A percentile compares a stretch with the other conserved stretches of the same genome.
phyloP scores from a whole-genome alignment of 371 early-diverging fungal species.

The Conidiobolus incongruus region DNA sequence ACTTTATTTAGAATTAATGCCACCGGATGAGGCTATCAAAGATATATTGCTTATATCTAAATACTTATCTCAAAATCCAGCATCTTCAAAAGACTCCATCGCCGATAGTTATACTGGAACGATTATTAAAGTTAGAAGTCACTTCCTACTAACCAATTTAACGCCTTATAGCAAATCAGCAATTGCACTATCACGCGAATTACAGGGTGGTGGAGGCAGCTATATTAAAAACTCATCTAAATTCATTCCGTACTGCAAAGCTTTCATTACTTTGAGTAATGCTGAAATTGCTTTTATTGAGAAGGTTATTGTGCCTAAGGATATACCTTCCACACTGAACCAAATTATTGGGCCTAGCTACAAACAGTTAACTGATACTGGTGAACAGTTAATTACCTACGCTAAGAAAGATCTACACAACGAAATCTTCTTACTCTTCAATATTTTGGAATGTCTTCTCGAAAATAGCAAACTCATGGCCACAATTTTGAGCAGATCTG shows the following conservation, averaged over 20 bases:
- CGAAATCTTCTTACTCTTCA: slow-evolving; percentile 56
- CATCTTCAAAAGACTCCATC: too few relatives aligned
- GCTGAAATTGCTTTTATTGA: slow-evolving; percentile 35
- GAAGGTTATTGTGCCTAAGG: slow-evolving; percentile 32
- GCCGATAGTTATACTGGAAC: too few relatives aligned
- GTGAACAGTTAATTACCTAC: slow-evolving; percentile 31
- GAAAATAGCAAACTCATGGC: neutral
- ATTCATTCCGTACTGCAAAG: slow-evolving; percentile 6
- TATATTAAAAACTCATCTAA: slow-evolving; percentile 37
- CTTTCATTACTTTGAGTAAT: slow-evolving; percentile 9
- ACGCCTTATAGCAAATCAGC: slow-evolving; percentile 20
- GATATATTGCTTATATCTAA: neutral
- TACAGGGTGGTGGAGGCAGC: slow-evolving; percentile 18
- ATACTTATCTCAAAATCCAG: too few relatives aligned
- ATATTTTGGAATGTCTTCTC: slow-evolving; percentile 28
- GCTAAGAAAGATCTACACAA: slow-evolving; percentile 32
- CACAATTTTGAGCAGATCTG: neutral
- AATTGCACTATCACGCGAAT: slow-evolving; percentile 18
- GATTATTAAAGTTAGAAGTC: too few relatives aligned
- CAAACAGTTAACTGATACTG: slow-evolving; percentile 31
- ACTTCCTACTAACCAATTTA: too few relatives aligned
- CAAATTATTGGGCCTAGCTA: slow-evolving; percentile 28
- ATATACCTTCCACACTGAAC: slow-evolving; percentile 24
- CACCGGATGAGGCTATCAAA: neutral
- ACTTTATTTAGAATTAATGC: neutral